Evolutionary conservation across 1,284 basidiomycete species (phyloP), one percentile per base, ranked within the genome.

Genomic region (Boletus sp.): DNA sequence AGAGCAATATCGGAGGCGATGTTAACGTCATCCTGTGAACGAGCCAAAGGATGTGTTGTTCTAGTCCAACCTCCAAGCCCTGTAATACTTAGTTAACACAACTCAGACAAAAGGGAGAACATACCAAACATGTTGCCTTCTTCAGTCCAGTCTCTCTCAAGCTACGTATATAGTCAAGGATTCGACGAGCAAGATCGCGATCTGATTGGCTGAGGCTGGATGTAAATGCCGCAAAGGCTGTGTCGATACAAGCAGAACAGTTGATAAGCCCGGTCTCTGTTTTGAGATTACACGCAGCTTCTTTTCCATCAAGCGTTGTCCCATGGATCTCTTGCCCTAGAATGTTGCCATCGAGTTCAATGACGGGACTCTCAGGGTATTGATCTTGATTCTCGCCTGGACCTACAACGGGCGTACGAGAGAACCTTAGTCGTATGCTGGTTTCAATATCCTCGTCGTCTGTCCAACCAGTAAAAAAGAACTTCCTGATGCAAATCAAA

Each of bases 361-460:
- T 42, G 10, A 41, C 17, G 16, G 50, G 46, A 14, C 52, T 54
- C 40, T 57, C 57, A 8, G 50, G 50, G 13, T 50, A 52, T 27
- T 51, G 55, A 26, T 53, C 54, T 22, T 49, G 56, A 42, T 49
- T 56, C 27, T 40, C 50, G 12, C 42, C 48, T 19, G 50, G 38
- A 30, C 48, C 55, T 20, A 12, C 16, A 39, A 26, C 25, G 7
- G 33, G 35, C 10, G 60, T 39, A 34, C 60, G 58, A 35, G 59
- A 57, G 59, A 78, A 77, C 30, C 70, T 76, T 44, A 85, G 69
- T 49, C 68, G 67, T 40, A 90, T 70, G 7, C 67, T 62, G 1
- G 81, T 83, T 65, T 91, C 88, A 46, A 90, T 82, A 53, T 90
- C 77, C 62, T 88, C 83, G 57, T 91, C 88, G 58, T 88, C 88